A percentile compares a stretch with the other conserved stretches of the same genome.
Conservation (phyloP, 345 rosid species). For the Eucalyptus paniculata region DNA sequence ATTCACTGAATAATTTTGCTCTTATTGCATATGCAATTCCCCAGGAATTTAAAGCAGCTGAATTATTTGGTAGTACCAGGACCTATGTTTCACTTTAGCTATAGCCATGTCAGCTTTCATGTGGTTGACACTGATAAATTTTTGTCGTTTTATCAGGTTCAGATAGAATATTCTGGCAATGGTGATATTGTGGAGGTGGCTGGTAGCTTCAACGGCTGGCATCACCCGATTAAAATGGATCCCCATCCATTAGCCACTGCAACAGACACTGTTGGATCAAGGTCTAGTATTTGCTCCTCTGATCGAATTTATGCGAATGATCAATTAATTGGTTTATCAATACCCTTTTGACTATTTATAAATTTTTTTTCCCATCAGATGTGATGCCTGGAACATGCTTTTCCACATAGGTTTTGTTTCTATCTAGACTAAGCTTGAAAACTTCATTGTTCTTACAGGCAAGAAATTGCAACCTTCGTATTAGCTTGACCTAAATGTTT, state of each 20-base stretch:
- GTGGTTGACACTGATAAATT: background rate
- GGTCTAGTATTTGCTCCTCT: conserved; percentile 10
- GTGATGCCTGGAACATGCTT: background rate
- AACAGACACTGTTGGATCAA: conserved; percentile 19
- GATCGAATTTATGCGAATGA: background rate
- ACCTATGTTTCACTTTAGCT: background rate
- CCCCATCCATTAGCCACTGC: conserved; percentile 34
- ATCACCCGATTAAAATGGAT: conserved; percentile 67
- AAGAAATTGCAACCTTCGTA: background rate
- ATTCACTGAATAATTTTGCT: background rate
- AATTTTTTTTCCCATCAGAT: background rate
- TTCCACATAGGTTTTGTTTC: background rate
- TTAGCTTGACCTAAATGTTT: background rate
- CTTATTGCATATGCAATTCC: background rate
- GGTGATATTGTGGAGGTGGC: conserved; percentile 85
- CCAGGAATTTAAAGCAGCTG: background rate
- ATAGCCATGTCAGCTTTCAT: background rate
- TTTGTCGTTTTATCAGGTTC: conserved; percentile 33
- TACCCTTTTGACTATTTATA: background rate
- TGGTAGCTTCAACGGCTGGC: conserved; percentile 98
- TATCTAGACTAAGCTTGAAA: background rate
- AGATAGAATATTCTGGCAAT: conserved; percentile 59
- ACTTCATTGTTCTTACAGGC: background rate
- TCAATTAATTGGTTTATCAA: background rate
- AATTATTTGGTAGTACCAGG: too few relatives aligned